phyloP scores from a whole-genome alignment of 768 basidiomycete genomes.

The Vararia minispora region DNA sequence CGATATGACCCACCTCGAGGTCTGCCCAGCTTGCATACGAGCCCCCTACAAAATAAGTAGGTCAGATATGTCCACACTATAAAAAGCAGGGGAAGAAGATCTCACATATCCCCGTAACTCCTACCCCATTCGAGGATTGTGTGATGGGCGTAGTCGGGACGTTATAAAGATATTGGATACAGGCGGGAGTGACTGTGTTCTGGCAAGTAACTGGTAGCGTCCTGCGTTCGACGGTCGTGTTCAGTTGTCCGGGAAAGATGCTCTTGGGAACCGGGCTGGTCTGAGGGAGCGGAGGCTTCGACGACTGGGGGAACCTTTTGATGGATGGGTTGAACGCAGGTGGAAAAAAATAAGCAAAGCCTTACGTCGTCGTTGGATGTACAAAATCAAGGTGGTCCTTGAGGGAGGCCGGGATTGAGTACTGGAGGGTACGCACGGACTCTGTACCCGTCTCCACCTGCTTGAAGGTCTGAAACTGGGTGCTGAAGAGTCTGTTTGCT shows the following conservation, averaged over 20 bases:
- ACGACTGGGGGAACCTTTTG: neutral
- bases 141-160: conserved; percentile 23
- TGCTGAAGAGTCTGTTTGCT: conserved; percentile 10
- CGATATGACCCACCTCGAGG: conserved; percentile 11
- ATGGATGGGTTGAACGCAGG: neutral
- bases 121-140: conserved; percentile 16
- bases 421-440: conserved; percentile 8
- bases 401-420: conserved; percentile 9
- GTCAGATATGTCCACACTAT: too few species aligned
- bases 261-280: neutral
- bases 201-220: neutral
- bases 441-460: conserved; percentile 6
- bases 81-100: too few species aligned
- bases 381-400: conserved; percentile 7
- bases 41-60: conserved; percentile 5
- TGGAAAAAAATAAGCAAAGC: neutral
- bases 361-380: conserved; percentile 10
- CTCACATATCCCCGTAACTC: conserved; percentile 22
- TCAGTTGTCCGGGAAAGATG: conserved; percentile 1
- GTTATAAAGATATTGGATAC: conserved; percentile 24
- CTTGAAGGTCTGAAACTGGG: conserved; percentile 8
- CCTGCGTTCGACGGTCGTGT: conserved; percentile 6
- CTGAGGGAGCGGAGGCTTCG: neutral
- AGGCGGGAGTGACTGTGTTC: conserved; percentile 18
- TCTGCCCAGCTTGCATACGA: conserved; percentile 22